A percentile compares a stretch with the other conserved stretches of the same genome.
phyloP scores from a whole-genome alignment of 495 filamentous ascomycete genomes.

The Elaphomyces granulatus region DNA sequence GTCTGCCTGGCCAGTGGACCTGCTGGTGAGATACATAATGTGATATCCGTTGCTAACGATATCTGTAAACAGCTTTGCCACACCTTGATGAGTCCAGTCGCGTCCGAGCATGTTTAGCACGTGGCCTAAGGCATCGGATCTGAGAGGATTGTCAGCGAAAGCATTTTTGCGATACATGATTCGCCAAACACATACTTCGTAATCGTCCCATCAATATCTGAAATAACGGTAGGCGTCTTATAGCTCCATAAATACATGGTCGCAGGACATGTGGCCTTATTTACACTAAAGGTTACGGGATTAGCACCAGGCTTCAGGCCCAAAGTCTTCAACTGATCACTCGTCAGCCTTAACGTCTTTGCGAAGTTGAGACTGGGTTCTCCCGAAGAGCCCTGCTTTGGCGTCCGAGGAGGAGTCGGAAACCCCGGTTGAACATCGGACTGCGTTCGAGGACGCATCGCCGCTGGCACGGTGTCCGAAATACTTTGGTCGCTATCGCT shows the following conservation, averaged over 20 bases:
- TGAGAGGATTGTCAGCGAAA: slow-evolving; percentile 9
- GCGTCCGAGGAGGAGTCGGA: slow-evolving; percentile 65
- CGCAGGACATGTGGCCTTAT: slow-evolving; percentile 79
- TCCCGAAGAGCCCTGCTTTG: slow-evolving; percentile 39
- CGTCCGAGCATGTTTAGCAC: slow-evolving; percentile 95
- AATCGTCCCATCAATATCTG: slow-evolving; percentile 97
- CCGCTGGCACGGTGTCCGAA: slow-evolving; percentile 18
- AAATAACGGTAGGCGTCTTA: slow-evolving; percentile 86
- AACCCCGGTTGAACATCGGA: slow-evolving; percentile 59
- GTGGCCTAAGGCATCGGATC: slow-evolving; percentile 90
- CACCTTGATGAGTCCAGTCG: slow-evolving; percentile 94
- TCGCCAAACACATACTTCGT: slow-evolving; percentile 48
- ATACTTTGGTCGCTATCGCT: slow-evolving; percentile 53
- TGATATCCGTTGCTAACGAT: slow-evolving; percentile 96
- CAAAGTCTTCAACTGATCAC: slow-evolving; percentile 83
- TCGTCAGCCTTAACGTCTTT: slow-evolving; percentile 92
- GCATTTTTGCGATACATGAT: background rate
- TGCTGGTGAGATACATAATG: slow-evolving; percentile 92
- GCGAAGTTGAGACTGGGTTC: slow-evolving; percentile 80
- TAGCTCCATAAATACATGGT: slow-evolving; percentile 88
- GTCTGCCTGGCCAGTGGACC: slow-evolving; percentile 87
- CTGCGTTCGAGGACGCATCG: slow-evolving; percentile 41
- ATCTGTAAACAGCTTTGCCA: slow-evolving; percentile 93
- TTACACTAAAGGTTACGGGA: slow-evolving; percentile 90
- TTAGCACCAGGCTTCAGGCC: slow-evolving; percentile 74